Conservation (phyloP, 768 basidiomycete genomes). For the Russula brevipes region DNA sequence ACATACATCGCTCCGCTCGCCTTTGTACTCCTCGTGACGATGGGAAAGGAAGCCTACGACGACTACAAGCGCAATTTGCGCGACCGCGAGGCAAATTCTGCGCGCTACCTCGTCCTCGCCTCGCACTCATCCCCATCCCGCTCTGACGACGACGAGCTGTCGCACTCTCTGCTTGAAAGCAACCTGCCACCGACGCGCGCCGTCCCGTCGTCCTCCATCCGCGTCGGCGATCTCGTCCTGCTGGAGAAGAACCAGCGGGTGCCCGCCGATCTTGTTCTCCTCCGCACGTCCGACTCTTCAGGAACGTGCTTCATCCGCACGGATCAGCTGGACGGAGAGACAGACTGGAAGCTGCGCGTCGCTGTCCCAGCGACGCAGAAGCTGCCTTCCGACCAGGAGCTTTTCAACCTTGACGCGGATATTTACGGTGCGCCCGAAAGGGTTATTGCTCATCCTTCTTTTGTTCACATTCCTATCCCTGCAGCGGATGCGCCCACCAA, state of each 20-base stretch:
- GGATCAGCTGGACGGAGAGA: constrained; percentile 97
- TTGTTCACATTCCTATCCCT: constrained; percentile 10
- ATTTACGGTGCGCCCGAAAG: constrained; percentile 62
- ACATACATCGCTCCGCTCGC: constrained; percentile 96
- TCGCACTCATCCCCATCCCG: constrained; percentile 35
- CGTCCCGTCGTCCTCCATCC: constrained; percentile 81
- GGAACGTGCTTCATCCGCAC: constrained; percentile 98
- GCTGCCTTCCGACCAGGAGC: constrained; percentile 49
- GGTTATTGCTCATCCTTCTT: no score
- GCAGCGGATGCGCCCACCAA: constrained; percentile 92
- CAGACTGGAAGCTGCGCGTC: constrained; percentile 96
- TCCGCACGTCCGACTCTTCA: constrained; percentile 81
- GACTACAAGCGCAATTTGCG: constrained; percentile 93
- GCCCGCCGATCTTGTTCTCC: constrained; percentile 86
- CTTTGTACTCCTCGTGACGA: constrained; percentile 90
- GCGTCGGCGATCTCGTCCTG: constrained; percentile 84
- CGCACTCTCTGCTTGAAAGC: constrained; percentile 22
- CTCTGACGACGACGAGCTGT: constrained; percentile 27
- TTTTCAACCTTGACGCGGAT: constrained; percentile 71
- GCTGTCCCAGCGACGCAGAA: constrained; percentile 84
- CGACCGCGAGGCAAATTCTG: constrained; percentile 92
- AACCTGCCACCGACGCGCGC: constrained; percentile 44
- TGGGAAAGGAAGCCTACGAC: constrained; percentile 99
- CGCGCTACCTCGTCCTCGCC: constrained; percentile 78
- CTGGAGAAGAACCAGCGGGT: constrained; percentile 97